Evolutionary conservation across 805 yeast genomes (phyloP), one percentile per base, ranked within the genome.

Genomic region (Yamadazyma tumulicola): DNA sequence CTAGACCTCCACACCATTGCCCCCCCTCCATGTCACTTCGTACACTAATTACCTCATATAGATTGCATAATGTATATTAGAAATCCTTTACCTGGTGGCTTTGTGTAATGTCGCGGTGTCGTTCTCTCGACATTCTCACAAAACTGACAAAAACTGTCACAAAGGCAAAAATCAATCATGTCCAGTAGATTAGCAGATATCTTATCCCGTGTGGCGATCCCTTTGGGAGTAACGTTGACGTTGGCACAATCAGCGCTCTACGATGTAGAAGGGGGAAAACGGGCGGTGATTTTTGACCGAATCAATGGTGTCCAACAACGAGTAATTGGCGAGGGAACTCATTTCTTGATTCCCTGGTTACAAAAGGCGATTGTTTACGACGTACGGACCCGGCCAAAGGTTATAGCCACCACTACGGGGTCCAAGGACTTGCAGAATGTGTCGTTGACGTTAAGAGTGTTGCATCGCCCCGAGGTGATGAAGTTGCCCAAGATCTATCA

Each of bases 321-420:
- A n/a, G 97, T 93, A 16, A 71, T 89, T 41, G 96, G 97, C 19
- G 98, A 93, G 67, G 98, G 98, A 41, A 85, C 97, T 16, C 97
- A 93, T 62, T 93, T 93, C 61, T 67, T 89, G 45, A 60, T 93
- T 34, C 98, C 98, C 34, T 93, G 98, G 97, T 69, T 93, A 46
- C 98, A 93, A 59, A 81, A 78, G 57, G 94, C 97, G 3, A 74
- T 93, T 32, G 67, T 87, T 12, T 93, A 75, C 59, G 98, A 93
- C 59, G 96, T 93, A 19, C 76, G 97, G 56, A 89, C 96, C n/a
- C 84, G 79, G 45, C 97, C 98, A 22, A 81, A 93, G 63, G 85
- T 84, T 48, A 89, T 93, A 52, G 79, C 95, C 28, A 83, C 97
- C 15, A 85, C 88, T 45, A 93, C 98, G 1, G 98, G 98, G 23